A percentile compares a stretch with the other conserved stretches of the same genome.
Conservation (phyloP, 768 basidiomycete genomes). For the Infundibulicybe gibba region DNA sequence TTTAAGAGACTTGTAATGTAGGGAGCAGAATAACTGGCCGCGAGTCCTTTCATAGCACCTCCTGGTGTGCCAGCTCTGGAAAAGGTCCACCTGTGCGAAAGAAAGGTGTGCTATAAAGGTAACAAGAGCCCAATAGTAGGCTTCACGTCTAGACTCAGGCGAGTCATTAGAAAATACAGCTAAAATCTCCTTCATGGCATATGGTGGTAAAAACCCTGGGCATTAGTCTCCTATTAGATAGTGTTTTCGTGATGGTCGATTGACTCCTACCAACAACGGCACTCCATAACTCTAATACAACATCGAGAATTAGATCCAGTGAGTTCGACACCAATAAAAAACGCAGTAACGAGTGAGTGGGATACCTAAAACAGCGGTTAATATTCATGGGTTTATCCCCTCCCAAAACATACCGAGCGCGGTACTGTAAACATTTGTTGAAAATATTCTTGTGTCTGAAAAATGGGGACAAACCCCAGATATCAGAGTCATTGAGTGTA, state of each 20-base stretch:
- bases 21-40: constrained; percentile 65
- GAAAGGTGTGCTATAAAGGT: constrained; percentile 63
- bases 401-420: constrained; percentile 25
- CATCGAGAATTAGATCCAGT: constrained; percentile 60
- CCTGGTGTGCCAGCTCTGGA: constrained; percentile 63
- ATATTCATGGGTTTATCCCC: too few species aligned
- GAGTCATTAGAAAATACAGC: constrained; percentile 41
- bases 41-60: constrained; percentile 70
- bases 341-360: constrained; percentile 52
- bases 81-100: constrained; percentile 63
- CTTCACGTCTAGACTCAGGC: constrained; percentile 35
- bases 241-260: neutral
- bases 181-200: constrained; percentile 60
- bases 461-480: constrained; percentile 66
- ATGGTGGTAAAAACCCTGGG: constrained; percentile 63
- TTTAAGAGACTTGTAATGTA: constrained; percentile 68
- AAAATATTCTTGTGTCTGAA: constrained; percentile 69
- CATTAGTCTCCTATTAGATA: neutral
- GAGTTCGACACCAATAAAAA: constrained; percentile 68
- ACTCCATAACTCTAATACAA: constrained; percentile 57
- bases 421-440: constrained; percentile 56
- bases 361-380: constrained; percentile 31
- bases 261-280: constrained; percentile 42
- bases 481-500: constrained; percentile 47
- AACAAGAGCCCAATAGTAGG: constrained; percentile 57